A percentile compares a stretch with the other conserved stretches of the same genome.
phyloP scores from a whole-genome alignment of 768 basidiomycete species.

The Amanita exitialis region DNA sequence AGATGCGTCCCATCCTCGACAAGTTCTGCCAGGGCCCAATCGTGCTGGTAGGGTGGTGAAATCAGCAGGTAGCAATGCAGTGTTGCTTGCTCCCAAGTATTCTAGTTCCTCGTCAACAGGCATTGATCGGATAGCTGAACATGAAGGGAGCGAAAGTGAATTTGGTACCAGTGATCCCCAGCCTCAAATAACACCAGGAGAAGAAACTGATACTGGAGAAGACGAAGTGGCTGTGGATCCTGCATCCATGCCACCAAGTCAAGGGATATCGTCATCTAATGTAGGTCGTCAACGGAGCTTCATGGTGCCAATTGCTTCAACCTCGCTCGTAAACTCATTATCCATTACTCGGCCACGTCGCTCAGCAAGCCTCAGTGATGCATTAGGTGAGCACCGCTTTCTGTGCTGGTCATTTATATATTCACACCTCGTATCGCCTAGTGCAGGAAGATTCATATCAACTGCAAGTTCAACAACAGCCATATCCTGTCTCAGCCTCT shows the following conservation, averaged over 20 bases:
- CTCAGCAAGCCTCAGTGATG: conserved; percentile 73
- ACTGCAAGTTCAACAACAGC: conserved; percentile 26
- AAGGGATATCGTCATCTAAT: conserved; percentile 11
- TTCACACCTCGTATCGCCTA: conserved; percentile 11
- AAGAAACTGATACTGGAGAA: conserved; percentile 26
- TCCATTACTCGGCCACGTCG: conserved; percentile 50
- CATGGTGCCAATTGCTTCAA: conserved; percentile 15
- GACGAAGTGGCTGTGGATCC: conserved; percentile 17
- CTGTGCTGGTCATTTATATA: conserved; percentile 6
- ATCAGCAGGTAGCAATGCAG: conserved; percentile 9
- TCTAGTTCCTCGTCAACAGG: conserved; percentile 14
- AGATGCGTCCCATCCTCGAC: conserved; percentile 25
- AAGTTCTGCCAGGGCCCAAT: conserved; percentile 32
- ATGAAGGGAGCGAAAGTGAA: conserved; percentile 28
- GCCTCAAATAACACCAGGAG: conserved; percentile 13
- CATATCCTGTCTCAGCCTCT: conserved; percentile 18
- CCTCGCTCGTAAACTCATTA: conserved; percentile 30
- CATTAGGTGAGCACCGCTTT: conserved; percentile 25
- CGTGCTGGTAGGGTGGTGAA: conserved; percentile 44
- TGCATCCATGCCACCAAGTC: conserved; percentile 13
- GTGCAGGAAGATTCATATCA: conserved; percentile 27
- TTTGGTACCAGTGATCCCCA: conserved; percentile 18
- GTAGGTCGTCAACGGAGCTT: conserved; percentile 9
- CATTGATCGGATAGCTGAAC: conserved; percentile 41
- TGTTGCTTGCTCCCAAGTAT: conserved; percentile 21